phyloP scores from a whole-genome alignment of 2,329 filamentous ascomycete genomes.

The Teratosphaeria viscida region DNA sequence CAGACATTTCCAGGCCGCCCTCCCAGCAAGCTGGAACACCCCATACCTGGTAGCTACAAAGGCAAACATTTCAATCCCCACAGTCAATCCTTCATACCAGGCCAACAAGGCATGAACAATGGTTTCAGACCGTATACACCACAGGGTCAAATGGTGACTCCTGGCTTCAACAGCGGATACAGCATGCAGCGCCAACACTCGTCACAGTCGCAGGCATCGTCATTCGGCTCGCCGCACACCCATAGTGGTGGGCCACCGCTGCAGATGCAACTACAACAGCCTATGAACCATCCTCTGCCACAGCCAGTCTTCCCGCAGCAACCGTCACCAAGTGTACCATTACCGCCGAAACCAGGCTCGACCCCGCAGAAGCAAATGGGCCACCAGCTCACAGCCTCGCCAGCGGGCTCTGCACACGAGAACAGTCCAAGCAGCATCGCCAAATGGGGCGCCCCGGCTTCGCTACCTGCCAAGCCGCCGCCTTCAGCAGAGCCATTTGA shows the following conservation, averaged over 20 bases:
- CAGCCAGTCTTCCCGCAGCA: constrained; percentile 28
- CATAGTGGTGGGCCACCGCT: constrained; percentile 5
- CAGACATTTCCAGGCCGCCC: constrained; percentile 59
- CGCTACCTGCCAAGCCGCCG: constrained; percentile 46
- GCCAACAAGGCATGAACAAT: constrained; percentile 25
- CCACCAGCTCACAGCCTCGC: background rate
- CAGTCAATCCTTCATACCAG: constrained; percentile 81
- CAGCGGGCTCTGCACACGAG: background rate
- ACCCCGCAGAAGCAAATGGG: constrained; percentile 3
- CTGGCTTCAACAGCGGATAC: constrained; percentile 5
- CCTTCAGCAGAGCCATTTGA: constrained; percentile 29
- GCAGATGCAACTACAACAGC: constrained; percentile 7
- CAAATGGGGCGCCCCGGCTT: constrained; percentile 46
- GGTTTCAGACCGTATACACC: constrained; percentile 14
- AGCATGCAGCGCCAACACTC: constrained; percentile 24
- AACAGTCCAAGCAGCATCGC: constrained; percentile 36
- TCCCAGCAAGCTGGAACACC: constrained; percentile 65
- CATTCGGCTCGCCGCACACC: constrained; percentile 17
- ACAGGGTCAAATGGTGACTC: constrained; percentile 8
- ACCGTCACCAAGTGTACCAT: constrained; percentile 22
- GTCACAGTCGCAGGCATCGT: constrained; percentile 20
- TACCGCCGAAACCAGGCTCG: constrained; percentile 22
- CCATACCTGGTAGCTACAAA: constrained; percentile 74
- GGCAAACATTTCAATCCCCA: constrained; percentile 87
- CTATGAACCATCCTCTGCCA: constrained; percentile 27